Base-by-base conservation (phyloP, 2,329 filamentous ascomycete genomes). In the Colletotrichum sp. region DNA sequence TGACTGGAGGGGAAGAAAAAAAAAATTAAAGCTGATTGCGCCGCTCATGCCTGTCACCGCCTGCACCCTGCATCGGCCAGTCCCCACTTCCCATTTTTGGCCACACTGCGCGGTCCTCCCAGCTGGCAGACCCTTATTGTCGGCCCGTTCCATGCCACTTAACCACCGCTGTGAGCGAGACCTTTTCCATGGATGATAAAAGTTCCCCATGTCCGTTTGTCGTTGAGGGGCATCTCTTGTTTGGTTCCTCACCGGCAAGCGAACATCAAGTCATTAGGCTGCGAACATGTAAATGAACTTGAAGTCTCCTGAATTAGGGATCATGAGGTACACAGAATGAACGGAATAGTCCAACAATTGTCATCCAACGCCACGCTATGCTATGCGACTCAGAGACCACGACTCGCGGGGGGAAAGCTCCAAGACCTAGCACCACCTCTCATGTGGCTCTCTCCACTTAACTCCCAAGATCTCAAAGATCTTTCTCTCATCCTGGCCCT, bases 401-500 rank as follows among this genome's bases (percentile, higher is more conserved):
- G 49, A 49, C 65, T 59, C 67, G 21, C 16, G 34, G 30, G 57
- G 30, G 21, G 15, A 24, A 62, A 21, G 24, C 52, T 32, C 39
- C 30, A 24, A 70, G 32, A 30, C 32, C 64, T 57, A 95, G 82
- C 95, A 96, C 86, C 95, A 94, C 74, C 95, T 88, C 83, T 97
- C 92, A 81, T 92, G 89, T 10, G 95, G 94, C 80, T 93, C 92
- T 80, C 95, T 90, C 94, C 95, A 98, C 57, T 94, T 92, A n/a
- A 98, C 95, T 0, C 94, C 95, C 71, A 98, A 84, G 12, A 93
- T 87, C 85, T 94, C 93, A 83, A 98, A 98, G 49, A 98, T 98
- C 81, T 85, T 91, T 86, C 87, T 93, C 89, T 98, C 96, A 80
- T 94, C 90, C 75, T 88, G 88, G 0, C 94, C 93, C 85, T 98